Evolutionary conservation across 2,329 filamentous ascomycete genomes (phyloP), one percentile per base, ranked within the genome.

Genomic region (Claviceps maximensis): DNA sequence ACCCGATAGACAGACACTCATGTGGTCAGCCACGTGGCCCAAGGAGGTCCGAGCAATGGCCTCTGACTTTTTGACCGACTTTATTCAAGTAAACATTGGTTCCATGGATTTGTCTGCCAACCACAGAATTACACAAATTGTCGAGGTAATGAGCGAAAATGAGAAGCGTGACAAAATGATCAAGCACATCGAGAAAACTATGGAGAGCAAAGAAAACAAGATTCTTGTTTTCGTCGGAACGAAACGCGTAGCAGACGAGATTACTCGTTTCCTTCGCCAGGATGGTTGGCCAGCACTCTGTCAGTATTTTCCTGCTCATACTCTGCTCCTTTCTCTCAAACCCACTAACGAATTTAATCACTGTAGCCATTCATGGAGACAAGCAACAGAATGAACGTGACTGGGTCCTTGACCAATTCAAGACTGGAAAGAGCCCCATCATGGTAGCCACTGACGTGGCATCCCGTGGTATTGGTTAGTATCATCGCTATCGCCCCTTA

Each of bases 381-480:
- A 97, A 97, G 79, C 90, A 96, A 70, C 93, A 98, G 69, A 95
- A 96, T 73, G 93, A 98, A 77, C 90, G 93, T 77, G 93, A 97
- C 72, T 97, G 93, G 89, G 93, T 97, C 65, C 79, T 98, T 69
- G 94, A 97, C 72, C 91, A 97, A 73, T 98, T 98, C 83, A 98
- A 97, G 84, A 88, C 87, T 60, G 90, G 89, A 75, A 96, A 97
- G 80, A 95, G 89, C 76, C 93, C 93, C 69, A 95, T 98, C 83
- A 95, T 98, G 90, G 93, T 98, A 76, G 93, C 93, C 75, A 98
- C 93, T 61, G 93, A 97, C 69, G 93, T 98, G 75, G 93, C 93
- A 75, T 97, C 93, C 69, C 93, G 93, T 90, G 93, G 93, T 89
- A 96, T 98, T 76, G 93, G 93, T 96, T 94, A 95, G 89, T 91